Percentiles rank a stretch among this genome's conserved stretches.
Evolutionary conservation across 1,284 basidiomycete species (phyloP).

Genomic region (Ganoderma lucidum): DNA sequence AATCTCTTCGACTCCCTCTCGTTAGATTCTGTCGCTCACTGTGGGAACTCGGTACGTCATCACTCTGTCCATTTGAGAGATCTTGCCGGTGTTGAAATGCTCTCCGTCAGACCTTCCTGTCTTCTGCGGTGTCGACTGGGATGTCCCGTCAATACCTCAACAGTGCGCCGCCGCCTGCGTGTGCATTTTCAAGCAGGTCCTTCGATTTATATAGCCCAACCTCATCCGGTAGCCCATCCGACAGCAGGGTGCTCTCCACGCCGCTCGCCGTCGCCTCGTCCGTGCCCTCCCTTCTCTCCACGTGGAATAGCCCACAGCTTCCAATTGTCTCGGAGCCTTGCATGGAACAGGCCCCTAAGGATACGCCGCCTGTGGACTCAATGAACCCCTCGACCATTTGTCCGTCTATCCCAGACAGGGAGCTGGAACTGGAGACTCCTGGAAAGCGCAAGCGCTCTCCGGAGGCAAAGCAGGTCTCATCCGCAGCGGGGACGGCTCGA

Average conservation of each 20-base stretch:
- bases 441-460: slow-evolving; percentile 17
- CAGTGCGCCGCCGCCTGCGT: not conserved
- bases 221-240: slow-evolving; percentile 9
- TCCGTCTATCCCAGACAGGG: not conserved
- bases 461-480: not conserved
- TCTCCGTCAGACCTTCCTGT: slow-evolving; percentile 5
- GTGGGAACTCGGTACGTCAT: slow-evolving; percentile 16
- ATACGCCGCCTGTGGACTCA: not conserved
- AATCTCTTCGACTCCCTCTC: slow-evolving; percentile 7
- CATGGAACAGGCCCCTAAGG: not conserved
- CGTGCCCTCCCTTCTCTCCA: slow-evolving; percentile 15
- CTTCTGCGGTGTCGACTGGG: not conserved
- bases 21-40: slow-evolving; percentile 13
- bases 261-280: slow-evolving; percentile 18
- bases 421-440: not conserved
- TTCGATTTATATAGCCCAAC: slow-evolving; percentile 13
- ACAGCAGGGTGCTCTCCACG: slow-evolving; percentile 12
- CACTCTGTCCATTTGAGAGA: not conserved
- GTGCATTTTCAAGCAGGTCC: slow-evolving; percentile 4
- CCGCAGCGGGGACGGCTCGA: slow-evolving; percentile 1
- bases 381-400: not conserved
- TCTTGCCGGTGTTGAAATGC: not conserved
- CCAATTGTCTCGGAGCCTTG: slow-evolving; percentile 4
- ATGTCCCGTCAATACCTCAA: slow-evolving; percentile 5
- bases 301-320: slow-evolving; percentile 7